Evolutionary conservation across 225 moss, liverwort and hornwort species (phyloP).

Genomic region (Thuidium tamariscinum): DNA sequence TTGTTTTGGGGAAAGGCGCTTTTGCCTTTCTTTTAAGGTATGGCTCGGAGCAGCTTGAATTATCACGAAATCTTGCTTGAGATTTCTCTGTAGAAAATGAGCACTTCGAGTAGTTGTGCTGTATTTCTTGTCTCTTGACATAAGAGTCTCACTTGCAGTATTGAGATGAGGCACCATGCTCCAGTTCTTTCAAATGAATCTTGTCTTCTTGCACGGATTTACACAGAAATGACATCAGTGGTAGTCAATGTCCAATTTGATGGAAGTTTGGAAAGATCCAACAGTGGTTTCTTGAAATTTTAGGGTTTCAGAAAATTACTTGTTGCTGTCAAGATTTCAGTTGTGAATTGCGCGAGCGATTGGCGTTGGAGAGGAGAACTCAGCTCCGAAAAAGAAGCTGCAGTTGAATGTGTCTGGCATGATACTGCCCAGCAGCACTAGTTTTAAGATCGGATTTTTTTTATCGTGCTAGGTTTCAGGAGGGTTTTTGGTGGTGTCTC

Average conservation of each 20-base stretch:
- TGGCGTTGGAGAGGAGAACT: background rate
- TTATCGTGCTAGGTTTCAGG: background rate
- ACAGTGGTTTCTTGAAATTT: background rate
- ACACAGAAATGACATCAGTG: background rate
- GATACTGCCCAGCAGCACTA: background rate
- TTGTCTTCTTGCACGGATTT: background rate
- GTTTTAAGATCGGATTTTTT: background rate
- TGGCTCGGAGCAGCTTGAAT: background rate
- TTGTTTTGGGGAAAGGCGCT: background rate
- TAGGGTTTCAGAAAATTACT: background rate
- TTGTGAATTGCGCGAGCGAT: background rate
- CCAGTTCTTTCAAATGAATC: background rate
- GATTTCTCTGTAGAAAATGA: background rate
- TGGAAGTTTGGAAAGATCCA: background rate
- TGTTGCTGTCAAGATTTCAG: background rate
- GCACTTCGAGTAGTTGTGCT: background rate
- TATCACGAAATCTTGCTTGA: background rate
- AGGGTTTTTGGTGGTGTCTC: conserved; percentile 25
- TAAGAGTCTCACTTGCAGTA: background rate
- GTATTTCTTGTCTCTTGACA: background rate
- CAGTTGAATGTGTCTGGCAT: background rate
- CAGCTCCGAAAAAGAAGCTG: background rate
- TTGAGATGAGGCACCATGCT: background rate
- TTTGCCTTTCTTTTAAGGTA: background rate
- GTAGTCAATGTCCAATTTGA: background rate